phyloP scores from a whole-genome alignment of 2,329 filamentous ascomycete genomes.

The Cryphonectria radicalis region DNA sequence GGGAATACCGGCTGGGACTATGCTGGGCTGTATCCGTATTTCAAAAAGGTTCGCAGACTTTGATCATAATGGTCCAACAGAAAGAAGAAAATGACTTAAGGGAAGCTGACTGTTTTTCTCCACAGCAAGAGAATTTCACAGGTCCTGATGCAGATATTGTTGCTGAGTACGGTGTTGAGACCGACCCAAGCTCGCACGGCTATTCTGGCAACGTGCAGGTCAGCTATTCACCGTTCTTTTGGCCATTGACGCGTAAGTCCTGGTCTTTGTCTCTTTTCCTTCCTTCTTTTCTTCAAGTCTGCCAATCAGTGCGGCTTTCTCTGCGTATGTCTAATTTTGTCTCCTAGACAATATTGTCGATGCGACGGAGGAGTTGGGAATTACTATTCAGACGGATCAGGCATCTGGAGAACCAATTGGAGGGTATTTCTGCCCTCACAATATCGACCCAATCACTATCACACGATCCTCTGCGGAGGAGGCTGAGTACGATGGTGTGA shows the following conservation, averaged over 20 bases:
- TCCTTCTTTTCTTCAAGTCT: neutral
- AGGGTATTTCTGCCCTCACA: conserved; percentile 34
- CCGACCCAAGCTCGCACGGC: conserved; percentile 35
- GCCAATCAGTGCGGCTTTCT: neutral
- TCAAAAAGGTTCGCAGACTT: conserved; percentile 35
- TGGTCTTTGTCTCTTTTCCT: neutral
- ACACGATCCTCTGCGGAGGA: conserved; percentile 37
- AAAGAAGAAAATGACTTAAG: neutral
- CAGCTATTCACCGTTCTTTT: conserved; percentile 40
- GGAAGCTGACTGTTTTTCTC: neutral
- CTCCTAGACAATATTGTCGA: conserved; percentile 30
- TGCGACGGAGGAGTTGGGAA: conserved; percentile 32
- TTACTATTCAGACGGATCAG: conserved; percentile 28
- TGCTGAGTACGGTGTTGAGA: conserved; percentile 36
- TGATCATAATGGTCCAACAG: too few relatives aligned
- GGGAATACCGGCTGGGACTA: conserved; percentile 38
- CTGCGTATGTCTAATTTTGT: neutral
- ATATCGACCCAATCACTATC: conserved; percentile 33
- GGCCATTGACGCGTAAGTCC: conserved; percentile 34
- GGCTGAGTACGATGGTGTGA: conserved; percentile 35
- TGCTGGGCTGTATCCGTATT: conserved; percentile 36
- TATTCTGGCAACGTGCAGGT: conserved; percentile 35
- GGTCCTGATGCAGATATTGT: conserved; percentile 35
- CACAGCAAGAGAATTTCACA: conserved; percentile 34
- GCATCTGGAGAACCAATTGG: conserved; percentile 30